Percentiles rank a stretch among this genome's conserved stretches.
phyloP scores from a whole-genome alignment of 2,329 filamentous ascomycete species.

The Stagonosporopsis vannaccii region DNA sequence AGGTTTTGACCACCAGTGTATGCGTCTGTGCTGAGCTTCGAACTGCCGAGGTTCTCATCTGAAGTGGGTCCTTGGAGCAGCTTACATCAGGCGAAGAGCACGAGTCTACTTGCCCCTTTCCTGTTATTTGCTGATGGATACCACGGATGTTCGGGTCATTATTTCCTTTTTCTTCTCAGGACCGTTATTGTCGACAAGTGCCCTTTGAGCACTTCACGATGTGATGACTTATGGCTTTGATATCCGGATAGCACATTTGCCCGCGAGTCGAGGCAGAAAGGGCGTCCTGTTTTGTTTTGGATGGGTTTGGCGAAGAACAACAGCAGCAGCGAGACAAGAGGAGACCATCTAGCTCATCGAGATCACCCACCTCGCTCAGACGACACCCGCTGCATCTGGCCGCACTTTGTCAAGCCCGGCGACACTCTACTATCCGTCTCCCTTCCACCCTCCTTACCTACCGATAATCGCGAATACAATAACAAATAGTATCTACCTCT shows the following conservation, averaged over 20 bases:
- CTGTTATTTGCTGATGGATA: slow-evolving; percentile 43
- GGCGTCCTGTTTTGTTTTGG: slow-evolving; percentile 34
- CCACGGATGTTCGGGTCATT: slow-evolving; percentile 40
- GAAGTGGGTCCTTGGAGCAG: slow-evolving; percentile 3
- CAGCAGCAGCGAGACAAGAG: slow-evolving; percentile 4
- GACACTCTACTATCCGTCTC: slow-evolving; percentile 21
- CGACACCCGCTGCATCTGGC: slow-evolving; percentile 5
- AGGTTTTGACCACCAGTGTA: slow-evolving; percentile 9
- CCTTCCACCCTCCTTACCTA: slow-evolving; percentile 19
- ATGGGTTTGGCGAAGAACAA: slow-evolving; percentile 22
- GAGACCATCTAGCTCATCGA: not conserved
- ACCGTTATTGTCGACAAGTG: slow-evolving; percentile 42
- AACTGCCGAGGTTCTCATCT: slow-evolving; percentile 9
- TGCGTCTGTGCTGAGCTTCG: slow-evolving; percentile 2
- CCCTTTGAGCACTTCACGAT: slow-evolving; percentile 52
- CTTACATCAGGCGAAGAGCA: slow-evolving; percentile 34
- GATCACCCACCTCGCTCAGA: not conserved
- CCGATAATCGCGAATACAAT: slow-evolving; percentile 22
- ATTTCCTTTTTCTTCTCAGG: slow-evolving; percentile 38
- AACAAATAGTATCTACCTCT: slow-evolving; percentile 14
- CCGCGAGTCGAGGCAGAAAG: slow-evolving; percentile 37
- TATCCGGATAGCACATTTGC: slow-evolving; percentile 48
- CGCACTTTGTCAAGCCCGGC: slow-evolving; percentile 15
- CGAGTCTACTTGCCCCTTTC: slow-evolving; percentile 41
- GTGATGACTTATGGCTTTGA: slow-evolving; percentile 53